Percentiles rank a stretch among this genome's conserved stretches.
Evolutionary conservation across 495 filamentous ascomycete genomes (phyloP).

Genomic region (Hyaloscypha finlandica): DNA sequence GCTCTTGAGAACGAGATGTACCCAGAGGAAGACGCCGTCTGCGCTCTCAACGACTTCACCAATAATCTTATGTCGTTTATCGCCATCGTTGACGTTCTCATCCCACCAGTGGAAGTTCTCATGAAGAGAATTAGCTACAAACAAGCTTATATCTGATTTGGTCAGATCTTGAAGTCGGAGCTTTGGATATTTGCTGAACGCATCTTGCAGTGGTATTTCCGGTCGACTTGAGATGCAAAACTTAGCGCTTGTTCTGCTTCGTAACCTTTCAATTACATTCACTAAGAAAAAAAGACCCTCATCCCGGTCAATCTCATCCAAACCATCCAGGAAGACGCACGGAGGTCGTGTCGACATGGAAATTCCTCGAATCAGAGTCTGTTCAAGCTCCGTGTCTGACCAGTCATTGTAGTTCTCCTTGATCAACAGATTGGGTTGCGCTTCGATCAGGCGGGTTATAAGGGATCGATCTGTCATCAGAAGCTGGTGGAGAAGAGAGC

Average conservation of each 20-base stretch:
- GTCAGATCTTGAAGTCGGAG: slow-evolving; percentile 18
- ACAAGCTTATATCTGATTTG: slow-evolving; percentile 9
- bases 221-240: slow-evolving; percentile 40
- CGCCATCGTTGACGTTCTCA: not conserved
- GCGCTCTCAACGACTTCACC: slow-evolving; percentile 2
- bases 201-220: slow-evolving; percentile 30
- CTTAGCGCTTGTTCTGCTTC: slow-evolving; percentile 26
- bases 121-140: not conserved
- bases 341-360: not conserved
- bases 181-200: not conserved
- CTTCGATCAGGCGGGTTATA: not conserved
- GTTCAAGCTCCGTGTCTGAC: not conserved
- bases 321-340: slow-evolving; percentile 37
- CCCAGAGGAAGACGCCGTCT: slow-evolving; percentile 25
- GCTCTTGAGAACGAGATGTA: slow-evolving; percentile 4
- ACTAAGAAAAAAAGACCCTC: slow-evolving; percentile 27
- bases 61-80: not conserved
- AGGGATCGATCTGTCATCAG: not conserved
- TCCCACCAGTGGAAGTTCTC: not conserved
- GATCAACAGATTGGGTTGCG: not conserved
- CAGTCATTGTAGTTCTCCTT: slow-evolving; percentile 12
- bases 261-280: slow-evolving; percentile 14
- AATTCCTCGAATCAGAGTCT: slow-evolving; percentile 1
- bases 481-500: slow-evolving; percentile 1
- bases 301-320: slow-evolving; percentile 38